A percentile compares a stretch with the other conserved stretches of the same genome.
These are phyloP conservation scores for Brasenia schreberi DNA, from an alignment of 164 flowering plant genomes.

Conservation along the genomic window DNA sequence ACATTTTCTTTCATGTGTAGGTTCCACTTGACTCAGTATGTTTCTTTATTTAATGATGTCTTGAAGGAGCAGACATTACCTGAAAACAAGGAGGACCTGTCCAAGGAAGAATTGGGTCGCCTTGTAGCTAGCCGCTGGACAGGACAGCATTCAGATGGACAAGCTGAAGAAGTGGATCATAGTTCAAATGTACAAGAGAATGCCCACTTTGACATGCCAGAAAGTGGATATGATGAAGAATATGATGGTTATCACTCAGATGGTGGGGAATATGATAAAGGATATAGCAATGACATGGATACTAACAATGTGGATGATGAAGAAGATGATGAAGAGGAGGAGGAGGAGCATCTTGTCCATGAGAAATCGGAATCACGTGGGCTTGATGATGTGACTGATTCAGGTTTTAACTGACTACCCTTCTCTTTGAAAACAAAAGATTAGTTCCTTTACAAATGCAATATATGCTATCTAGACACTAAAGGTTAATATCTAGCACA, in stretches of 20 bases:
- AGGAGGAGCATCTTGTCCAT: conserved; percentile 34
- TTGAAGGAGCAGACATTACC: conserved; percentile 13
- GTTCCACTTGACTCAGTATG: background rate
- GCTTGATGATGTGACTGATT: conserved; percentile 41
- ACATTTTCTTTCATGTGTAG: background rate
- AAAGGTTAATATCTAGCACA: no score
- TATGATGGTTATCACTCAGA: conserved; percentile 55
- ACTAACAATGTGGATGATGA: conserved; percentile 32
- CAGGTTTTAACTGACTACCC: conserved; percentile 35
- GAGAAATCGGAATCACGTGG: conserved; percentile 33
- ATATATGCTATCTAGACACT: no score
- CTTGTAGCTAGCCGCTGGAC: conserved; percentile 98
- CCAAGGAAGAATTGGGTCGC: conserved; percentile 90
- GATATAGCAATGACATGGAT: conserved; percentile 27
- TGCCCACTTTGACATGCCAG: conserved; percentile 18
- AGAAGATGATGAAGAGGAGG: conserved; percentile 28
- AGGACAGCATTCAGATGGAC: conserved; percentile 50
- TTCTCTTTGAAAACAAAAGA: no score
- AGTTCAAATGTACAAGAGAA: conserved; percentile 21
- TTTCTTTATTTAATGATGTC: background rate
- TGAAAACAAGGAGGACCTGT: conserved; percentile 47
- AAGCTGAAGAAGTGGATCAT: conserved; percentile 21
- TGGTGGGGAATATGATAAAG: conserved; percentile 38
- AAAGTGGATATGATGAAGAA: conserved; percentile 39
- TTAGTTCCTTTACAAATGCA: no score